Evolutionary conservation across 148 eudicot genomes (phyloP), one percentile per base, ranked within the genome.

Genomic region (Limonium bicolor): DNA sequence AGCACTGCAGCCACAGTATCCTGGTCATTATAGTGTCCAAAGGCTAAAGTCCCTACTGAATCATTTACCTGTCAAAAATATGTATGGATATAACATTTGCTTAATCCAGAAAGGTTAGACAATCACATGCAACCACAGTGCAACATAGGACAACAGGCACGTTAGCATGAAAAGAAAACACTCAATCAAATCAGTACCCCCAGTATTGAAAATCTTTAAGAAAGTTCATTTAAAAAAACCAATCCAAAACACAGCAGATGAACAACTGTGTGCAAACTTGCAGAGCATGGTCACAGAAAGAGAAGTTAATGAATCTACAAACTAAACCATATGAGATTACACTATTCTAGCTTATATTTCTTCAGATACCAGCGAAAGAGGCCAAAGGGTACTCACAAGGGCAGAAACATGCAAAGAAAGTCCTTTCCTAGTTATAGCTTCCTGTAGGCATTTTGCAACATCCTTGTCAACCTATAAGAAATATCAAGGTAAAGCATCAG

Each of bases 1-100:
- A 77, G 70, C 60, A 88, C 92, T 13, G 94, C 80, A 62, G 70
- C 94, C 55, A 88, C 86, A 29, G 96, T 83, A 69, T 88, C 96
- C 68, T 80, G 69, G n/a, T 88, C 96, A 51, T 79, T 46, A 63
- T 79, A 83, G 64, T 83, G 92, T 36, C 92, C 86, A 46, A 88
- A 71, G 20, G 96, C 94, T 64, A 88, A 72, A 6, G 97, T 84
- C 42, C 97, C 97, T 50, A 88, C 97, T 31, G 76, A 65, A 59
- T 83, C 95, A 68, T 83, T 88, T 46, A 80, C 69, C 95, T 84
- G 76, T 37, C 40, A 19, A 62, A 6, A 46, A 40, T 40, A 20
- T 21, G 32, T 4, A 36, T 11, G 40, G 24, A n/a, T n/a, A n/a
- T n/a, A n/a, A n/a, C 27, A 46, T 27, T 10, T 9, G 7, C 7